phyloP scores from a whole-genome alignment of 2,329 filamentous ascomycete species.

The Alternaria postmessia region DNA sequence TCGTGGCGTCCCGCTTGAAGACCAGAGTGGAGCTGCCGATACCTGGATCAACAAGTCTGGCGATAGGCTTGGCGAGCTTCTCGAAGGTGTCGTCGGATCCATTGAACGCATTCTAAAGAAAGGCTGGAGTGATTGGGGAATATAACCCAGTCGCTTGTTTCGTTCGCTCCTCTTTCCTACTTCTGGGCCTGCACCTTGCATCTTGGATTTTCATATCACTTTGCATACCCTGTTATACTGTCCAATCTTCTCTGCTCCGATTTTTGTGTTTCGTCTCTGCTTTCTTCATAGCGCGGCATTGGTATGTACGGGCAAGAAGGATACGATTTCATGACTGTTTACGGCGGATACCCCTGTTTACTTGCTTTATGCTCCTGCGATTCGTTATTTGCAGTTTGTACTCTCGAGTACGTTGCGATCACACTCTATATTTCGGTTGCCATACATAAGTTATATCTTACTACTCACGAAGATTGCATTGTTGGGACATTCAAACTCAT shows the following conservation, averaged over 20 bases:
- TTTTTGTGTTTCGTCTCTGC: neutral
- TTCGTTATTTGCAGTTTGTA: neutral
- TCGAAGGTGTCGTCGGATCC: constrained; percentile 37
- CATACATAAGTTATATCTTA: neutral
- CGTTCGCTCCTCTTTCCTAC: constrained; percentile 1
- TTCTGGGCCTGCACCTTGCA: neutral
- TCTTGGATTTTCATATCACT: neutral
- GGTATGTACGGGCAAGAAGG: neutral
- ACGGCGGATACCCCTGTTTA: constrained; percentile 8
- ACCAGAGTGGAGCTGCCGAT: constrained; percentile 20
- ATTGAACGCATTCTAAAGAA: constrained; percentile 41
- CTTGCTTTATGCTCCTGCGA: neutral
- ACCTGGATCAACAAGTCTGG: constrained; percentile 21
- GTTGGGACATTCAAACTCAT: neutral
- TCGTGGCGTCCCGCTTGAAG: constrained; percentile 28
- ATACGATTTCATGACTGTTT: neutral
- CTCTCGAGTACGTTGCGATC: neutral
- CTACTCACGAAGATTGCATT: neutral
- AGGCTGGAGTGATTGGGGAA: constrained; percentile 42
- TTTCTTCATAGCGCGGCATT: neutral
- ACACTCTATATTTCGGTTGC: neutral
- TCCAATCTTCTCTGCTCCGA: neutral
- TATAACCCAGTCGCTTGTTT: constrained; percentile 22
- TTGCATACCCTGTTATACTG: neutral
- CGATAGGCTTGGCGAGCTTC: constrained; percentile 40